Percentiles rank a stretch among this genome's conserved stretches.
These are phyloP conservation scores for Helicostylum pulchrum DNA, from an alignment of 192 early-diverging fungal genomes.

Conservation along the genomic window DNA sequence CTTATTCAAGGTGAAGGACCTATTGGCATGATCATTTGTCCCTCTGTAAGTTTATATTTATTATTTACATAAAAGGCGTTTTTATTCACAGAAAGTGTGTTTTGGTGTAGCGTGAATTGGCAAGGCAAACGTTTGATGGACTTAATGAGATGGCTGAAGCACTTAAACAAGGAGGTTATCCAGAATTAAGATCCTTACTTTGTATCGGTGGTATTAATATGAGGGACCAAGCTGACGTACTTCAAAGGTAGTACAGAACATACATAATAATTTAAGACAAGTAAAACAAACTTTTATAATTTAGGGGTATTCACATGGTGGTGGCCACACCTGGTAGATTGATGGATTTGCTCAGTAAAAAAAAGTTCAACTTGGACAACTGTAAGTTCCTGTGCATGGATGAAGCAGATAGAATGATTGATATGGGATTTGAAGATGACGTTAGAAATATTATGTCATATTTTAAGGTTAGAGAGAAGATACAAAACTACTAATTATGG, in stretches of 20 bases:
- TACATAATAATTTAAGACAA: no score
- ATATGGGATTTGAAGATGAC: conserved; percentile 98
- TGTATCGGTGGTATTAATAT: conserved; percentile 95
- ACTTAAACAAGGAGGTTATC: conserved; percentile 61
- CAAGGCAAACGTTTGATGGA: conserved; percentile 89
- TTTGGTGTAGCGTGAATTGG: conserved; percentile 81
- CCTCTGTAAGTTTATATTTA: conserved; percentile 61
- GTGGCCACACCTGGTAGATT: conserved; percentile 94
- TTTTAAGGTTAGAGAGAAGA: conserved; percentile 57
- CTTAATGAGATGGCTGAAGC: conserved; percentile 62
- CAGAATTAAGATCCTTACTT: conserved; percentile 73
- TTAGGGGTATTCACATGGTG: conserved; percentile 86
- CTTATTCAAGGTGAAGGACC: conserved; percentile 86
- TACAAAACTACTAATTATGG: not conserved
- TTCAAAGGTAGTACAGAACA: conserved; percentile 47
- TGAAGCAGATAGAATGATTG: conserved; percentile 98
- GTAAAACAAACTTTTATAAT: no score
- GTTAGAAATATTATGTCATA: conserved; percentile 93
- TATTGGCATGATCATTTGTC: conserved; percentile 91
- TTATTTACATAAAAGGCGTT: not conserved
- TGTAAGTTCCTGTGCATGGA: conserved; percentile 94
- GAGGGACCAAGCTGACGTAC: conserved; percentile 75
- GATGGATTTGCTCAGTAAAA: conserved; percentile 86
- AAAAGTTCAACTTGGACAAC: conserved; percentile 83
- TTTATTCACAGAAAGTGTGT: not conserved